A percentile compares a stretch with the other conserved stretches of the same genome.
These are phyloP conservation scores for Leccinum broughii DNA, from an alignment of 768 basidiomycete genomes.

Conservation along the genomic window DNA sequence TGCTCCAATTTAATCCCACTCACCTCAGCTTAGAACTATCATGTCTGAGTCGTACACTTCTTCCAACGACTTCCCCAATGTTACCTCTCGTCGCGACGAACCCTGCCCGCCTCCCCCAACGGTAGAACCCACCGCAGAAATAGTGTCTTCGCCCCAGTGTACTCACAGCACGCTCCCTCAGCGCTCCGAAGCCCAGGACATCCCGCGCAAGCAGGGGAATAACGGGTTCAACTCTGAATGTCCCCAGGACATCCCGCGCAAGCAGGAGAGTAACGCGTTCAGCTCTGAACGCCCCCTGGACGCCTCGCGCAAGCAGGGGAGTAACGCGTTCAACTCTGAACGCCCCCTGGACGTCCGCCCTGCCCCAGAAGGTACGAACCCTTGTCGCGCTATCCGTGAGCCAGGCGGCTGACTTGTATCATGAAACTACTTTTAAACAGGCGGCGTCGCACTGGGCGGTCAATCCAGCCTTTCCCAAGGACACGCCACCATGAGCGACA, in stretches of 20 bases:
- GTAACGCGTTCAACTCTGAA: constrained; percentile 32
- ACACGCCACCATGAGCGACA: constrained; percentile 49
- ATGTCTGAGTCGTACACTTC: constrained; percentile 28
- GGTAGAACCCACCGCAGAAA: constrained; percentile 1
- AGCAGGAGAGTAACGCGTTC: constrained; percentile 27
- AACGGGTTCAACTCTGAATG: constrained; percentile 35
- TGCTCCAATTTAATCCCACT: not conserved
- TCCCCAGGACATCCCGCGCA: constrained; percentile 18
- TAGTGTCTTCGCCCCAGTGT: not conserved
- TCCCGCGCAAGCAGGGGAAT: constrained; percentile 2
- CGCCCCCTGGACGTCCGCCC: constrained; percentile 41
- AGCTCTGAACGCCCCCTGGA: constrained; percentile 29
- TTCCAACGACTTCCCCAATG: constrained; percentile 21
- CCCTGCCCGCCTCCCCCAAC: constrained; percentile 50
- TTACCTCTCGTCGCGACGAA: constrained; percentile 41
- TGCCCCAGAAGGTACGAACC: constrained; percentile 30
- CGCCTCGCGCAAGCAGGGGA: constrained; percentile 1
- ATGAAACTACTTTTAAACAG: constrained; percentile 1
- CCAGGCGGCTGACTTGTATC: not conserved
- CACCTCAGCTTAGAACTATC: not conserved
- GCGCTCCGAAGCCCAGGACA: not conserved
- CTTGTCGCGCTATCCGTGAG: not conserved
- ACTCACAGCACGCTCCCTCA: not conserved
- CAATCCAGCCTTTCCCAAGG: constrained; percentile 29
- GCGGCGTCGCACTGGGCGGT: constrained; percentile 30